Evolutionary conservation across 805 yeast species (phyloP).

Genomic region (Isabelozyma heimii): DNA sequence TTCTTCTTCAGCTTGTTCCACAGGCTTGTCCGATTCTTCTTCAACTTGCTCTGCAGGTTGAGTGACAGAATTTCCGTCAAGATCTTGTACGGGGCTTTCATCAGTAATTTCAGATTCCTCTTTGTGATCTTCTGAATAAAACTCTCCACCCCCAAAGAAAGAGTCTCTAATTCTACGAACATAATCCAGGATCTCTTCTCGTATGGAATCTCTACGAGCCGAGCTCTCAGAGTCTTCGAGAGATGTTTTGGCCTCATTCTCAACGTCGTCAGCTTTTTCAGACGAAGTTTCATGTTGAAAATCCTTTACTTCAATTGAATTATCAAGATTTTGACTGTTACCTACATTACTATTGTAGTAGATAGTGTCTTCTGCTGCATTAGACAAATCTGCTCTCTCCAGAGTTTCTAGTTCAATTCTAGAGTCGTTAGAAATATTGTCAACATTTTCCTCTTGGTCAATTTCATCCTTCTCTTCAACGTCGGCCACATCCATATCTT

Average conservation of each 20-base stretch:
- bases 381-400: background rate
- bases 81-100: background rate
- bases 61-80: background rate
- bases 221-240: too few species aligned
- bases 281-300: background rate
- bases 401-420: background rate
- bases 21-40: too few species aligned
- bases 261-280: background rate
- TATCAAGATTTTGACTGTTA: background rate
- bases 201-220: background rate
- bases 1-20: background rate
- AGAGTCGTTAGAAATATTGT: background rate
- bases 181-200: background rate
- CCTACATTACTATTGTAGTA: background rate
- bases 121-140: background rate
- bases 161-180: background rate
- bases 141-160: background rate
- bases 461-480: constrained; percentile 1
- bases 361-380: background rate
- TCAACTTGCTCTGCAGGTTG: background rate
- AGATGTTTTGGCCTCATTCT: background rate
- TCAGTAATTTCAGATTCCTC: background rate
- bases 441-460: background rate
- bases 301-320: background rate
- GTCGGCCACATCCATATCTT: constrained; percentile 12